Percentiles rank a stretch among this genome's conserved stretches.
phyloP scores from a whole-genome alignment of 176 grass and related monocot species.

The Melocanna baccifera region DNA sequence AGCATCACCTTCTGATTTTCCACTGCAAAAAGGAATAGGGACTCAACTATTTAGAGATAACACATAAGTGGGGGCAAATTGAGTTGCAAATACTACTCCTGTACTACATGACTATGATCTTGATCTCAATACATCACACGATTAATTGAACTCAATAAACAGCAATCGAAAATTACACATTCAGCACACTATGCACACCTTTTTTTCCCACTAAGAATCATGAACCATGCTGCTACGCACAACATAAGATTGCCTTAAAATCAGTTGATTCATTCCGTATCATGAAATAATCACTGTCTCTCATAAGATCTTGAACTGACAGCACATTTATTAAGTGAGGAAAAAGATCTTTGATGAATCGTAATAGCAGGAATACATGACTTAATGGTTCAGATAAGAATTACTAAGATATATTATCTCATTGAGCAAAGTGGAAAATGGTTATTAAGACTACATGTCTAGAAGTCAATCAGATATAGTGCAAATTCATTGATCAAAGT shows the following conservation, averaged over 20 bases:
- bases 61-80: not conserved
- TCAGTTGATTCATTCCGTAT: not conserved
- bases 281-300: not conserved
- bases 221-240: not conserved
- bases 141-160: not conserved
- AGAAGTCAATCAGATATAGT: not conserved
- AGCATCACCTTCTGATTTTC: constrained; percentile 81
- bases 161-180: not conserved
- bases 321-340: not conserved
- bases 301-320: not conserved
- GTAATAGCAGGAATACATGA: not conserved
- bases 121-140: not conserved
- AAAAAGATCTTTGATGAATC: not conserved
- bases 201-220: not conserved
- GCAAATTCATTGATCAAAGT: not conserved
- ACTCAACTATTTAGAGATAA: not conserved
- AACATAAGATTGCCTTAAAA: not conserved
- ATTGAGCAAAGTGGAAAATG: not conserved
- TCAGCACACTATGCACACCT: not conserved
- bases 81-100: not conserved
- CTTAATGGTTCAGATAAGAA: not conserved
- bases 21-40: constrained; percentile 37
- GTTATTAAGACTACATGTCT: not conserved
- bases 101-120: not conserved
- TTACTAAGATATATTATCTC: not conserved